Evolutionary conservation across 768 basidiomycete species (phyloP).

Genomic region (Psilocybe tampanensis): DNA sequence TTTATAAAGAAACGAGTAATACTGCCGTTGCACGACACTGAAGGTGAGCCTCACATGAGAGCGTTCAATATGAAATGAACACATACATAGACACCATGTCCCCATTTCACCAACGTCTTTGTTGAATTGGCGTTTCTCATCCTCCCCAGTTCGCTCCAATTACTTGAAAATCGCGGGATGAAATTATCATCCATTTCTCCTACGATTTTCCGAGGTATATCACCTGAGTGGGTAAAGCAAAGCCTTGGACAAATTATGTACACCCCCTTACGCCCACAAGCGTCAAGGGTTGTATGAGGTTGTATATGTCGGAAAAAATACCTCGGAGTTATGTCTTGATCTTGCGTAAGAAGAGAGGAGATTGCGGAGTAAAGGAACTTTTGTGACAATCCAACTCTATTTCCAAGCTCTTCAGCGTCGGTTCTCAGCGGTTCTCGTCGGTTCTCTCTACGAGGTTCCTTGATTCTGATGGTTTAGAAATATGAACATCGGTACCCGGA

Average conservation of each 20-base stretch:
- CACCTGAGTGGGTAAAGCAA: not conserved
- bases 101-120: not conserved
- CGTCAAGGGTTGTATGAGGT: not conserved
- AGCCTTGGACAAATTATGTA: not conserved
- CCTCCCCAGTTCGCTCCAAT: not conserved
- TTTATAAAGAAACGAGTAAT: not conserved
- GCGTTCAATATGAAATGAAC: not conserved
- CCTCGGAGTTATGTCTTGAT: not conserved
- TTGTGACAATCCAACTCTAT: too few species aligned
- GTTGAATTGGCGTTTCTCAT: not conserved
- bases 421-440: too few species aligned
- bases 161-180: not conserved
- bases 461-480: too few species aligned
- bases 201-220: slow-evolving; percentile 15
- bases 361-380: not conserved
- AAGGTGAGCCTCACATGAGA: not conserved
- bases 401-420: too few species aligned
- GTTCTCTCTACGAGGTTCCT: too few species aligned
- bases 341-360: not conserved
- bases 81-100: not conserved
- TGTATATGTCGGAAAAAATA: not conserved
- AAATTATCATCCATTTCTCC: not conserved
- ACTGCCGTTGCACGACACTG: not conserved
- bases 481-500: too few species aligned
- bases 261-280: not conserved